Base-by-base conservation (phyloP, 805 yeast species). In the Saccharomycopsis schoenii region DNA sequence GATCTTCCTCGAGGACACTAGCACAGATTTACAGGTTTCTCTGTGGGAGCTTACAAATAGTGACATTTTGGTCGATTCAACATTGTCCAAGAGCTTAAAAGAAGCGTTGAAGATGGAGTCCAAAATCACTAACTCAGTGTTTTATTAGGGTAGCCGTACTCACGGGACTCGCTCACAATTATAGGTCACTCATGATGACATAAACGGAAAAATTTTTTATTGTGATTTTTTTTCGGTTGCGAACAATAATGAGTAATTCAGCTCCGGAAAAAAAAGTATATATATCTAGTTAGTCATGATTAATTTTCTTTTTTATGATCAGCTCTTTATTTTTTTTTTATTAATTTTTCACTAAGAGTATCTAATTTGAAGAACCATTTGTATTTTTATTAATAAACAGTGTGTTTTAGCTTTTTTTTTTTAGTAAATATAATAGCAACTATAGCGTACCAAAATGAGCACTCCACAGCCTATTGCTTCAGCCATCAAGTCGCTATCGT, bases 381-480 rank as follows among this genome's bases (percentile, higher is more conserved):
- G 41, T 37, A 37, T 37, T 37, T 37, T 37, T 9, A 9, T 37
- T 37, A 37, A 37, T 37, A 37, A 29, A 29, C 34, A 29, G 34
- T 29, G 6, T 29, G n/a, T 29, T 29, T 29, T 4, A 29, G 34
- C 34, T 29, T 29, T 29, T 4, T 29, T 29, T 29, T 3, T 29
- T 29, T 3, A 6, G 34, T 29, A 29, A 29, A 29, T 29, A 29
- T 29, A 29, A 6, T 6, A 29, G 34, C 34, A 29, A 29, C 6
- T 6, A 29, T 29, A 29, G 3, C 34, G 34, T 6, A 29, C 6
- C 34, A 29, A 29, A 29, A 29, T 63, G 65, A 40, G 64, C 24
- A 57, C 65, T 41, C 63, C 65, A 42, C 63, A 62, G 54, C 65
- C 65, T 14, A 63, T 63, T 21, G 42, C 52, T 25, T 17, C 56